Evolutionary conservation across 2,329 filamentous ascomycete species (phyloP).

Genomic region (Daldinia eschscholtzii): DNA sequence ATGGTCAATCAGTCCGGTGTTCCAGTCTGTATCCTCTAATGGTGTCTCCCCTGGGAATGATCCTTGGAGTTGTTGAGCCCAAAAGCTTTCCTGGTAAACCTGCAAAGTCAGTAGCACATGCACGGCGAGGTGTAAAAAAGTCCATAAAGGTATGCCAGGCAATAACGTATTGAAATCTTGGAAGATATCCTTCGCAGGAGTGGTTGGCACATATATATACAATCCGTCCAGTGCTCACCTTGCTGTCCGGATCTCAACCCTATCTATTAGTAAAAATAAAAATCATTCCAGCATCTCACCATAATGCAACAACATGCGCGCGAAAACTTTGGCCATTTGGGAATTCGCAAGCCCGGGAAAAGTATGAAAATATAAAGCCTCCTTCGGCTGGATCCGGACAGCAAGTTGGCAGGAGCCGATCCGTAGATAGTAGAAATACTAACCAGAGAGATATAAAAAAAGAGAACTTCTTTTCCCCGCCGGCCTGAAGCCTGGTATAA

Average conservation of each 20-base stretch:
- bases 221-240: constrained; percentile 64
- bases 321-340: constrained; percentile 46
- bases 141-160: constrained; percentile 45
- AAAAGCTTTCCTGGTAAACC: constrained; percentile 21
- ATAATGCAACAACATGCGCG: constrained; percentile 47
- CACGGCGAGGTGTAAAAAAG: constrained; percentile 21
- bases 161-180: constrained; percentile 44
- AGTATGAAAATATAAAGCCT: constrained; percentile 49
- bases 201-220: constrained; percentile 66
- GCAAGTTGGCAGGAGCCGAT: constrained; percentile 54
- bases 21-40: constrained; percentile 32
- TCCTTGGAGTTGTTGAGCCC: constrained; percentile 23
- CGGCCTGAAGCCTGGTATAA: constrained; percentile 50
- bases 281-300: constrained; percentile 50
- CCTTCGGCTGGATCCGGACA: constrained; percentile 57
- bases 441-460: constrained; percentile 42
- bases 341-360: constrained; percentile 48
- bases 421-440: constrained; percentile 46
- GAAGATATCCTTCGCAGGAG: constrained; percentile 56
- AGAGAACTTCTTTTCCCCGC: constrained; percentile 51
- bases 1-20: constrained; percentile 24
- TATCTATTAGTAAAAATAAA: constrained; percentile 51
- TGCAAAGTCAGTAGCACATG: constrained; percentile 40
- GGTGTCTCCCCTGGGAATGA: constrained; percentile 21
- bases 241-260: constrained; percentile 63